Percentiles rank a stretch among this genome's conserved stretches.
Conservation (phyloP, 139 green algal species). For the Chlamydomonas asymmetrica region DNA sequence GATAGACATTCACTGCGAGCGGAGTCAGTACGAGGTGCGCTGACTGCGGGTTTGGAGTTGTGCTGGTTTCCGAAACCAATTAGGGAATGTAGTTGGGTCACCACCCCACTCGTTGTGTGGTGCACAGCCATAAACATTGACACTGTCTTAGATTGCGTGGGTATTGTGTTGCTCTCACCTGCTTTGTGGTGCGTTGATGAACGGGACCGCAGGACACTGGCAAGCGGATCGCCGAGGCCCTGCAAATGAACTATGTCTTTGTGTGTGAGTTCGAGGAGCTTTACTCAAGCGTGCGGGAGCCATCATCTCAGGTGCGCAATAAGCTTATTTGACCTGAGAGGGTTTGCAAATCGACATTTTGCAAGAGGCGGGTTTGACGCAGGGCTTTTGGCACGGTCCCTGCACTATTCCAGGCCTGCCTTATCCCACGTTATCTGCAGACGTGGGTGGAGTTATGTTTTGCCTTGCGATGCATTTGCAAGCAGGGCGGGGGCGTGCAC, state of each 20-base stretch:
- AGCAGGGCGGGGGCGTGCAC: constrained; percentile 84
- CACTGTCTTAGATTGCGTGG: no score
- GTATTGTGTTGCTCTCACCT: neutral
- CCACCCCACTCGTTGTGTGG: no score
- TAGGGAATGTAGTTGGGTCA: no score
- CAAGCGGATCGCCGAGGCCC: constrained; percentile 62
- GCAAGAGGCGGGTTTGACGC: no score
- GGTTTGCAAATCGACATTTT: no score
- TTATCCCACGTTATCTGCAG: no score
- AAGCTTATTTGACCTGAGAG: no score
- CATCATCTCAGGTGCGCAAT: no score
- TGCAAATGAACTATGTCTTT: constrained; percentile 65
- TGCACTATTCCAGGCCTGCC: no score
- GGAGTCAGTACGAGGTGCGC: constrained; percentile 54
- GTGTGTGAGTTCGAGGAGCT: constrained; percentile 90
- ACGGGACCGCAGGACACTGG: constrained; percentile 50
- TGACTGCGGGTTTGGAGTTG: constrained; percentile 43
- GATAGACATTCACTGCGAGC: constrained; percentile 82
- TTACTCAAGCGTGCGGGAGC: constrained; percentile 43
- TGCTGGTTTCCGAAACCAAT: neutral
- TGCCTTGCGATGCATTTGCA: neutral
- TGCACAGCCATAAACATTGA: no score
- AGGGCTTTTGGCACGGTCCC: no score
- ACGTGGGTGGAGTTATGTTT: neutral
- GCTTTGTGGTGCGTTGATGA: constrained; percentile 1